phyloP scores from a whole-genome alignment of 768 basidiomycete genomes.

The Mycena rebaudengoi region DNA sequence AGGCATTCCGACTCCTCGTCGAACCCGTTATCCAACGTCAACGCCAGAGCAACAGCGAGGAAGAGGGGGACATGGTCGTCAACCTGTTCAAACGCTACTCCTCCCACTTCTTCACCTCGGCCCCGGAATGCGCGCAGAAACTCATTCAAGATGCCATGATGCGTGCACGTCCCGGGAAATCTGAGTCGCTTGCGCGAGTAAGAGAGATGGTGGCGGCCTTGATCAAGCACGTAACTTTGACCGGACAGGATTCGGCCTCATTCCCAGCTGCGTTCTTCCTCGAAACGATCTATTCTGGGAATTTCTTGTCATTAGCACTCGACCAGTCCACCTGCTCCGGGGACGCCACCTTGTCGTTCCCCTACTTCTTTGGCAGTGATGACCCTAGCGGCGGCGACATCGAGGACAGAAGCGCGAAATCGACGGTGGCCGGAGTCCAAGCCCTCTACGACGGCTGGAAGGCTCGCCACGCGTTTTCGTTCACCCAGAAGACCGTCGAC shows the following conservation, averaged over 20 bases:
- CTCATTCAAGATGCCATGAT: slow-evolving; percentile 20
- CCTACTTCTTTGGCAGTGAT: slow-evolving; percentile 22
- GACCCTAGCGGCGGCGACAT: slow-evolving; percentile 28
- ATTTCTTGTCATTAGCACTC: slow-evolving; percentile 17
- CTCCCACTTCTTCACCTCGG: slow-evolving; percentile 6
- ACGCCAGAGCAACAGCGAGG: slow-evolving; percentile 8
- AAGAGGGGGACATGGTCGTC: slow-evolving; percentile 9
- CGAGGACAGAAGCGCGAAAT: slow-evolving; percentile 23
- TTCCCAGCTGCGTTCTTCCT: slow-evolving; percentile 18
- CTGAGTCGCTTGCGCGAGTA: slow-evolving; percentile 10
- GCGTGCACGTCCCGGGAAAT: slow-evolving; percentile 7
- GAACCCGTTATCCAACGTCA: slow-evolving; percentile 18
- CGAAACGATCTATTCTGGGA: slow-evolving; percentile 24
- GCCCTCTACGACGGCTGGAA: slow-evolving; percentile 24
- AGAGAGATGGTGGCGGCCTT: slow-evolving; percentile 8
- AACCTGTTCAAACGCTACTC: slow-evolving; percentile 8
- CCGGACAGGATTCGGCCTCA: slow-evolving; percentile 8
- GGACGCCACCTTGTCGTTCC: slow-evolving; percentile 14
- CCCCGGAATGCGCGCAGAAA: slow-evolving; percentile 17
- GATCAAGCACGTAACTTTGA: neutral
- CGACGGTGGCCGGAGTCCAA: slow-evolving; percentile 22
- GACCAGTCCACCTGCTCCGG: neutral
- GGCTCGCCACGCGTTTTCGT: slow-evolving; percentile 12
- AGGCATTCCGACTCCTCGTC: slow-evolving; percentile 14
- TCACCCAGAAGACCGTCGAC: slow-evolving; percentile 3